Percentiles rank a stretch among this genome's conserved stretches.
Evolutionary conservation across 805 yeast genomes (phyloP).

Genomic region (Zygoascus biomembranicola): DNA sequence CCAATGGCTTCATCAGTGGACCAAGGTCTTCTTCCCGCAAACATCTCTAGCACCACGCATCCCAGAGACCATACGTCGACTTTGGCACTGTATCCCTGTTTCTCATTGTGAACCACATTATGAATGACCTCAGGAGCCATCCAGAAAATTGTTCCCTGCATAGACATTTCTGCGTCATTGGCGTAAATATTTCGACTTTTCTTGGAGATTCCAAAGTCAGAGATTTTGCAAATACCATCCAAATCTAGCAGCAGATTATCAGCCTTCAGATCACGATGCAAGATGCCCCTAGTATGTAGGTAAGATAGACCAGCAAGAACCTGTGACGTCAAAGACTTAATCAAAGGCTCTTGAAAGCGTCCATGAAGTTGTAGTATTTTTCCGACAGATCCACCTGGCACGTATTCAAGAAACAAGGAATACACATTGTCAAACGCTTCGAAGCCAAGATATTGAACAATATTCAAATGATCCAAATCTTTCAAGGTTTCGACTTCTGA

Average conservation of each 20-base stretch:
- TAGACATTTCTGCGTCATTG: conserved; percentile 90
- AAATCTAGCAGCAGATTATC: conserved; percentile 82
- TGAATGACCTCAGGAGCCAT: conserved; percentile 99
- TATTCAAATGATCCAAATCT: conserved; percentile 86
- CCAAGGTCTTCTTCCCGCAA: conserved; percentile 97
- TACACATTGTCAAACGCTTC: conserved; percentile 65
- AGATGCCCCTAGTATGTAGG: conserved; percentile 74
- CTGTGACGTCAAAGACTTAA: conserved; percentile 67
- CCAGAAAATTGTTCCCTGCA: conserved; percentile 99
- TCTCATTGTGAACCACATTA: conserved; percentile 59
- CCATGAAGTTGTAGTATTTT: conserved; percentile 77
- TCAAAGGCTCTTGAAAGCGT: conserved; percentile 68
- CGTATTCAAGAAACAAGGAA: conserved; percentile 87
- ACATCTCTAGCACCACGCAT: conserved; percentile 95
- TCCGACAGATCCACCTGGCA: conserved; percentile 96
- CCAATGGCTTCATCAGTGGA: conserved; percentile 90
- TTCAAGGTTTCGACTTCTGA: conserved; percentile 92
- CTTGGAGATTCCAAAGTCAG: conserved; percentile 95
- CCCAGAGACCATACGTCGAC: conserved; percentile 98
- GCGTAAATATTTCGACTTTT: conserved; percentile 71
- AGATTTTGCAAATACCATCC: conserved; percentile 90
- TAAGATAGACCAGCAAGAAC: conserved; percentile 81
- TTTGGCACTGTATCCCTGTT: conserved; percentile 94
- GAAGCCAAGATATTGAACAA: conserved; percentile 93
- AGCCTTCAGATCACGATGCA: conserved; percentile 92